These are phyloP conservation scores for Chloroidium sp. DNA, from an alignment of 163 green algal species.

Conservation along the genomic window DNA sequence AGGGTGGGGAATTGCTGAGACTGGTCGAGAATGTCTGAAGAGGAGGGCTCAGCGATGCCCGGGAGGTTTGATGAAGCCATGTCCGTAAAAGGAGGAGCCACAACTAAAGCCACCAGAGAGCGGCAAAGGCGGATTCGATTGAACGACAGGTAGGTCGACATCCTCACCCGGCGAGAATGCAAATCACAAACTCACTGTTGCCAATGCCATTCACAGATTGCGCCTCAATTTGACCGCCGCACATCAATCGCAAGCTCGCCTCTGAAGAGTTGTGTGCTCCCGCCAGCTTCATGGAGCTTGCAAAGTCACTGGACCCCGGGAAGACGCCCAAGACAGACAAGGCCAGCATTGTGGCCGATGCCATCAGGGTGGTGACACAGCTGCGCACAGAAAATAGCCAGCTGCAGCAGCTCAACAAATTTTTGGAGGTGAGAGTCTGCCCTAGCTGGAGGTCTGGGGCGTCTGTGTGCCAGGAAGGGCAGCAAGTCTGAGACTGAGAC, in stretches of 20 bases:
- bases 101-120: slow-evolving; percentile 39
- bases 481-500: too few species aligned
- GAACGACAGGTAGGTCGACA: slow-evolving; percentile 31
- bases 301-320: slow-evolving; percentile 32
- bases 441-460: not conserved
- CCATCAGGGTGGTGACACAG: slow-evolving; percentile 38
- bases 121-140: slow-evolving; percentile 35
- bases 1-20: not conserved
- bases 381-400: slow-evolving; percentile 48
- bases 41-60: not conserved
- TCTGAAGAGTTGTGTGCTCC: not conserved
- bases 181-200: not conserved
- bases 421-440: slow-evolving; percentile 34
- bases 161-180: not conserved
- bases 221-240: not conserved
- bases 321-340: slow-evolving; percentile 43
- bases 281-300: slow-evolving; percentile 45
- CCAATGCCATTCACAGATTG: not conserved
- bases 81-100: slow-evolving; percentile 4
- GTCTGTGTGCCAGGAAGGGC: too few species aligned
- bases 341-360: slow-evolving; percentile 41
- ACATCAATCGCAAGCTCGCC: not conserved
- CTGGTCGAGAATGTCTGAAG: not conserved
- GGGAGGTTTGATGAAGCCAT: not conserved
- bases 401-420: slow-evolving; percentile 56